phyloP scores from a whole-genome alignment of 192 early-diverging fungal genomes.

The Umbelopsis sp. region DNA sequence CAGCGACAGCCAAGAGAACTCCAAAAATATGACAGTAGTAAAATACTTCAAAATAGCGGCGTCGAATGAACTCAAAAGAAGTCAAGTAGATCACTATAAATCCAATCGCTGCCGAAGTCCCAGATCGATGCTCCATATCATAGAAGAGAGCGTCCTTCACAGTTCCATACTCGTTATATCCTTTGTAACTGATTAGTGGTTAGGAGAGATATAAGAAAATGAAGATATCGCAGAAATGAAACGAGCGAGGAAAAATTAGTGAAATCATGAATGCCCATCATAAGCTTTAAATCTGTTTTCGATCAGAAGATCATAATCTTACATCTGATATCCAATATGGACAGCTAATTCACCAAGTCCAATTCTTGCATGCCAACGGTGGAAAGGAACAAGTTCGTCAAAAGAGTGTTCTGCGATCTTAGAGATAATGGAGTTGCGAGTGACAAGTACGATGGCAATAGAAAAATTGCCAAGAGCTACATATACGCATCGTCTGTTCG shows the following conservation, averaged over 20 bases:
- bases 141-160: slow-evolving; percentile 28
- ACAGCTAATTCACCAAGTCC: slow-evolving; percentile 25
- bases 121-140: slow-evolving; percentile 26
- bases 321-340: slow-evolving; percentile 40
- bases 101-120: slow-evolving; percentile 23
- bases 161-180: neutral
- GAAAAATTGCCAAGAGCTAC: slow-evolving; percentile 39
- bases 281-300: neutral
- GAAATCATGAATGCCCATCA: neutral
- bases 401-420: slow-evolving; percentile 39
- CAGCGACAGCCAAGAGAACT: slow-evolving; percentile 27
- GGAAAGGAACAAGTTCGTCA: slow-evolving; percentile 43
- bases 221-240: no score
- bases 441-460: slow-evolving; percentile 39
- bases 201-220: no score
- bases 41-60: slow-evolving; percentile 43
- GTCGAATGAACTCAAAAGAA: slow-evolving; percentile 36
- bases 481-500: slow-evolving; percentile 30
- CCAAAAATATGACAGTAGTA: slow-evolving; percentile 43
- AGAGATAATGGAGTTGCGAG: slow-evolving; percentile 38
- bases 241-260: no score
- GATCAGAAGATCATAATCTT: no score
- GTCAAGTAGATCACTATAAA: slow-evolving; percentile 28
- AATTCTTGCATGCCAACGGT: slow-evolving; percentile 44
- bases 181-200: slow-evolving; percentile 10